Base-by-base conservation (phyloP, 495 filamentous ascomycete species). In the Hyaloscypha hepaticicola region DNA sequence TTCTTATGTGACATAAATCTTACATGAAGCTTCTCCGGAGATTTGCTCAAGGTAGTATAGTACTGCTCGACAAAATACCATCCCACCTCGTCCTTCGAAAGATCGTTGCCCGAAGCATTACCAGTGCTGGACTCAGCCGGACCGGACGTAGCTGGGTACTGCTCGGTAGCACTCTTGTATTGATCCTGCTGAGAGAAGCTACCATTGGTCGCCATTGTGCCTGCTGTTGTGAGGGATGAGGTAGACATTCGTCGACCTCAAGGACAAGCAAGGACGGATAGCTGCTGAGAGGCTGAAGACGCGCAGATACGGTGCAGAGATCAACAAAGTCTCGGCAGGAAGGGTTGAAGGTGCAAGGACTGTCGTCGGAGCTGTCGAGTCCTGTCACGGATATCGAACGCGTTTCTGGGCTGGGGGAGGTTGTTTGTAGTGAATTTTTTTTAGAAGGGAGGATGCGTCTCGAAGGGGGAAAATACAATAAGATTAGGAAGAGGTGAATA, bases 21-120 rank as follows among this genome's bases (percentile, higher is more conserved):
- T 77, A 93, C 90, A 72, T 92, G 92, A 65, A 99, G 86, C 77
- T 94, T 96, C 70, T 96, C 93, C 19, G 96, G 95, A 65, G 81
- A 89, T 74, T 92, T 91, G 86, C 92, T 96, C 71, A 99, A 82
- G 67, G 91, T 99, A 66, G 92, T 98, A 77, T 99, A 99, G 82
- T 96, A 98, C 74, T 96, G 93, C 83, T 99, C 96, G 34, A 98
- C 95, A 68, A 99, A 99, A 77, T 93, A 97, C 95, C 95, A 99
- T 70, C 92, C 95, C 58, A 99, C 90, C 78, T 98, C 71, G 61
- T 73, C 71, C 66, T 73, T 73, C 12, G 68, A 70, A 8, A 73
- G 64, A 60, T 71, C 71, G 58, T 66, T 68, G 55, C 68, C 63
- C 29, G 71, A 65, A 41, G 62, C 59, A 48, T 58, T 58, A 58